Conservation (phyloP, 164 flowering plant genomes). For the Vitis labrusca region DNA sequence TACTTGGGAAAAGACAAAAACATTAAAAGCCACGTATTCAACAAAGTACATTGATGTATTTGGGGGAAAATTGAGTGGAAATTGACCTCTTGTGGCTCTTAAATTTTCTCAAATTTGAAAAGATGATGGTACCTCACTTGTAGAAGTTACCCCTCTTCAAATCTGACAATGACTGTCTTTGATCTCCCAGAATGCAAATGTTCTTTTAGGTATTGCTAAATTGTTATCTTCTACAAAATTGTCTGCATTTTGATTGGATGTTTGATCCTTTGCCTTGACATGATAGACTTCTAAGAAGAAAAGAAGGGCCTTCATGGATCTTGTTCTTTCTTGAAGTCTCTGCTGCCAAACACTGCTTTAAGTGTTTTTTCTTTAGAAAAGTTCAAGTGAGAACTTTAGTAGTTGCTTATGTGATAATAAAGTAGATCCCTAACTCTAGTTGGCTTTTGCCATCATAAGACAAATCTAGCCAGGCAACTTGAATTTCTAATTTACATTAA, state of each 20-base stretch:
- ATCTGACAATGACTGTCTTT: too few relatives aligned
- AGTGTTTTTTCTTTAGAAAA: background rate
- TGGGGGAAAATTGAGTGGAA: too few relatives aligned
- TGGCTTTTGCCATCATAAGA: slow-evolving; percentile 10
- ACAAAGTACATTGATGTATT: too few relatives aligned
- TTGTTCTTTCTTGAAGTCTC: background rate
- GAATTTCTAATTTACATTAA: background rate
- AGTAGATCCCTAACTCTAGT: background rate
- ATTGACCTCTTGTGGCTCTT: too few relatives aligned
- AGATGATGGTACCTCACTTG: too few relatives aligned
- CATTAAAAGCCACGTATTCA: too few relatives aligned
- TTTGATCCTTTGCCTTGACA: background rate
- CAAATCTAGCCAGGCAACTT: background rate
- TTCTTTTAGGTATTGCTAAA: background rate
- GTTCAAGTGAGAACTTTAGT: background rate
- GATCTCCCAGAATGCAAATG: background rate
- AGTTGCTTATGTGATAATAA: background rate
- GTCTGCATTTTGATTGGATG: background rate
- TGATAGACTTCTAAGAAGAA: background rate
- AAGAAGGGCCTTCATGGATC: background rate
- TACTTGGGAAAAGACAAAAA: too few relatives aligned
- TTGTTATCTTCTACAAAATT: background rate
- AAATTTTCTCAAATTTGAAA: too few relatives aligned
- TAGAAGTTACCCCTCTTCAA: background rate
- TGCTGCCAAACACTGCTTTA: background rate